Evolutionary conservation across 1,284 basidiomycete genomes (phyloP), one percentile per base, ranked within the genome.

Genomic region (Marasmius oreades): DNA sequence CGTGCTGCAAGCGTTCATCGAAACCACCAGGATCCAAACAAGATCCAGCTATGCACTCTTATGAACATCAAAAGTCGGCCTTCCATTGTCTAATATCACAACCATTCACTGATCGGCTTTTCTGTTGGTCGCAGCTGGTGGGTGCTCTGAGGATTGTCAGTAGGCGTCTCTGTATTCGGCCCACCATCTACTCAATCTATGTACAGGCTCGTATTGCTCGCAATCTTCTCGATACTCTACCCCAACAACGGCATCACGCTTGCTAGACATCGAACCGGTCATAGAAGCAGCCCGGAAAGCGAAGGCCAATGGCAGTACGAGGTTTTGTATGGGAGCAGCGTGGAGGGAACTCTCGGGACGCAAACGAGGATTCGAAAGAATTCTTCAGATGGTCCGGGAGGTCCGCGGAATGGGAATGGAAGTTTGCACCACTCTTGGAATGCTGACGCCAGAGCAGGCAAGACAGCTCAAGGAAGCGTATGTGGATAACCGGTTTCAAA

Each of bases 321-420:
- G 96, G 23, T 98, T 98, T 77, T 99, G 96, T 73, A 98, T 98
- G 96, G 96, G 96, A 56, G 95, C 96, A 3, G 96, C 96, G n/a
- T 99, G 96, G 96, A 80, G 96, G 63, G 96, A 98, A 71, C 82
- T 98, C 48, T 87, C 92, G 26, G 95, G 96, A 2, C 84, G 93
- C 61, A 98, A 98, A 74, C 82, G 92, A 52, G 95, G 95, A 1
- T 99, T 99, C 66, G 91, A 98, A 70, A 85, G 87, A 63, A 98
- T 99, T 67, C 76, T 99, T 59, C 79, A 86, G 62, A 99, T 98
- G 95, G 96, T 99, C 67, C 76, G 81, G 60, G 85, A 92, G 70
- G 88, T 93, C 67, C 83, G 92, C 61, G 86, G 81, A 24, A 95
- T 95, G 93, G 91, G 85, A 42, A 94, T 95, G 93, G 93, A 95